Percentiles rank a stretch among this genome's conserved stretches.
Evolutionary conservation across 129 eudicot species (phyloP).

Genomic region (Flaveria robusta): DNA sequence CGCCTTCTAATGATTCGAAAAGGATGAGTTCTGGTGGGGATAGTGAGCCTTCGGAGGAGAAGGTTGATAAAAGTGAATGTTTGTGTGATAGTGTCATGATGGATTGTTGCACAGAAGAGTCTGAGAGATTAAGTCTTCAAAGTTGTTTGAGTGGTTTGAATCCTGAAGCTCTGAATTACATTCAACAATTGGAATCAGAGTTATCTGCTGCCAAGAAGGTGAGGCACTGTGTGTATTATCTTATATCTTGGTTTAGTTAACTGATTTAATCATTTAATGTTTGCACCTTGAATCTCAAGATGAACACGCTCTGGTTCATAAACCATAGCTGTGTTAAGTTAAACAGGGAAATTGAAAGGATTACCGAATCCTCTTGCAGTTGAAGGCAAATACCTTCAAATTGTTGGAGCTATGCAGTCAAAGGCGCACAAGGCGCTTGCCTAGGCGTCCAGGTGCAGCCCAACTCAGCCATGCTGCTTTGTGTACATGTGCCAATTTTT

Average conservation of each 20-base stretch:
- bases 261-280: not conserved
- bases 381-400: not conserved
- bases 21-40: conserved; percentile 34
- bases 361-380: not conserved
- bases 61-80: conserved; percentile 44
- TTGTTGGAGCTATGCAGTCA: not conserved
- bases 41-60: conserved; percentile 42
- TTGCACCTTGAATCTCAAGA: not conserved
- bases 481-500: no score
- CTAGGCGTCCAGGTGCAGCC: no score
- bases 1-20: conserved; percentile 39
- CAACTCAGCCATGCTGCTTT: no score
- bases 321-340: not conserved
- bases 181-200: conserved; percentile 73
- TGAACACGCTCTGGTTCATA: not conserved
- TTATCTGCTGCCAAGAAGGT: conserved; percentile 63
- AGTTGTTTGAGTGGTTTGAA: conserved; percentile 60
- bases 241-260: not conserved
- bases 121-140: conserved; percentile 41
- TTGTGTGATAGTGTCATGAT: conserved; percentile 38
- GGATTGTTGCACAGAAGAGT: conserved; percentile 40
- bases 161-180: conserved; percentile 59
- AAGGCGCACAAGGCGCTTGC: no score
- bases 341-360: not conserved
- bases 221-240: conserved; percentile 19